Conservation (phyloP, 23 red algal genomes). For the Gracilaria gracilis region DNA sequence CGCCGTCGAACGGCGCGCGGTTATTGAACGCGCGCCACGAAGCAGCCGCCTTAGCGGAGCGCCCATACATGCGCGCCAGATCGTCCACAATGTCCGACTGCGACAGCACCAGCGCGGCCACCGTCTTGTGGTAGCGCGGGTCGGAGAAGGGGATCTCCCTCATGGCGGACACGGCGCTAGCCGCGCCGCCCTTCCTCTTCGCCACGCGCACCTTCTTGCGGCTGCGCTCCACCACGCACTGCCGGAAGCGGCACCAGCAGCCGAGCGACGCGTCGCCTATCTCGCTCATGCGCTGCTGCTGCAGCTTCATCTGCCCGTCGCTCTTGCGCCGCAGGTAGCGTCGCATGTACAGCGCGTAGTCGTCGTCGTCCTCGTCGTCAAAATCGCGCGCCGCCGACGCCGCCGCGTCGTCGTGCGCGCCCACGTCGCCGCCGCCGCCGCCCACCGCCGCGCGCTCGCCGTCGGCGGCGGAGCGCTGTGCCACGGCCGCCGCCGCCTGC, state of each 20-base stretch:
- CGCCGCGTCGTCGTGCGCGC: neutral
- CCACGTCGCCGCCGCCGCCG: neutral
- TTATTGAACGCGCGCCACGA: conserved; percentile 16
- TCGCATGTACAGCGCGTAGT: conserved; percentile 21
- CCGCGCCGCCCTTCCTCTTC: conserved; percentile 9
- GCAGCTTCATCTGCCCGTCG: conserved; percentile 28
- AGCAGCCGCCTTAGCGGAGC: neutral
- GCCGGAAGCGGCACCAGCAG: neutral
- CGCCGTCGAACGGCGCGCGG: neutral
- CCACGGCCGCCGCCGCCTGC: conserved; percentile 8
- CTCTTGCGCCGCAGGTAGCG: conserved; percentile 29
- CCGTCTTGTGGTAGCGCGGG: conserved; percentile 43
- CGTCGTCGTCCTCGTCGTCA: conserved; percentile 2
- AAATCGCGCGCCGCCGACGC: neutral
- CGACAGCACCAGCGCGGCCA: conserved; percentile 34
- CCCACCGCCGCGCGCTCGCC: too few relatives aligned
- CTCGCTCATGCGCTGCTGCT: neutral
- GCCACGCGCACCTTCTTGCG: conserved; percentile 34
- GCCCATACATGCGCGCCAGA: conserved; percentile 35
- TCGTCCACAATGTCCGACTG: conserved; percentile 39
- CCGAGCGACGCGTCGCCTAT: neutral
- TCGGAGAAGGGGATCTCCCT: conserved; percentile 38
- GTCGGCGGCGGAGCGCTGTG: neutral
- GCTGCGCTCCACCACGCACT: conserved; percentile 7
- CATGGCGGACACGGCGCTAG: neutral